Conservation (phyloP, 148 eudicot genomes). For the Hydrangea macrophylla region DNA sequence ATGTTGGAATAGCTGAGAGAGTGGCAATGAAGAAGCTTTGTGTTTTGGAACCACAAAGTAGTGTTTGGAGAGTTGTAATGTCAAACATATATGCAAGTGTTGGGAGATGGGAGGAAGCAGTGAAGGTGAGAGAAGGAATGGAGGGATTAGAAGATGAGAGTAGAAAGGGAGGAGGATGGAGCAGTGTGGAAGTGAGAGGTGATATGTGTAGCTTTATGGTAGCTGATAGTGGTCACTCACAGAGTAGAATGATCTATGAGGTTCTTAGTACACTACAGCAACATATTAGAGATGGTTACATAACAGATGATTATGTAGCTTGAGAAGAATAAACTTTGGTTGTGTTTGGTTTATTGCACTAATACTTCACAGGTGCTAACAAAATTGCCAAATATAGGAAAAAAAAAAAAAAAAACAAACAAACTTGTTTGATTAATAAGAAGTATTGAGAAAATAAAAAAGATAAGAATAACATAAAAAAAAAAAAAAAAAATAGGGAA, state of each 20-base stretch:
- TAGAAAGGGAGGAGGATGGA: conserved; percentile 27
- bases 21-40: conserved; percentile 23
- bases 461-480: too few relatives aligned
- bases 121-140: conserved; percentile 8
- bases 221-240: conserved; percentile 20
- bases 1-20: conserved; percentile 14
- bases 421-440: too few relatives aligned
- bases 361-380: too few relatives aligned
- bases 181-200: conserved; percentile 27
- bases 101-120: conserved; percentile 23
- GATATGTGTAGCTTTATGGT: conserved; percentile 17
- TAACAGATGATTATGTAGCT: too few relatives aligned
- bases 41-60: conserved; percentile 12
- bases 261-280: conserved; percentile 1
- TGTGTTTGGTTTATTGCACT: too few relatives aligned
- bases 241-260: conserved; percentile 15
- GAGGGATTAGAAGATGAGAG: conserved; percentile 8
- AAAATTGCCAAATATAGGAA: too few relatives aligned
- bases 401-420: too few relatives aligned
- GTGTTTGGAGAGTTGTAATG: conserved; percentile 17
- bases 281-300: conserved; percentile 13
- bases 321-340: too few relatives aligned
- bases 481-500: too few relatives aligned
- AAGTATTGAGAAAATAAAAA: too few relatives aligned
- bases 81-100: conserved; percentile 24